Base-by-base conservation (phyloP, 495 filamentous ascomycete species). In the Penicillium desertorum region DNA sequence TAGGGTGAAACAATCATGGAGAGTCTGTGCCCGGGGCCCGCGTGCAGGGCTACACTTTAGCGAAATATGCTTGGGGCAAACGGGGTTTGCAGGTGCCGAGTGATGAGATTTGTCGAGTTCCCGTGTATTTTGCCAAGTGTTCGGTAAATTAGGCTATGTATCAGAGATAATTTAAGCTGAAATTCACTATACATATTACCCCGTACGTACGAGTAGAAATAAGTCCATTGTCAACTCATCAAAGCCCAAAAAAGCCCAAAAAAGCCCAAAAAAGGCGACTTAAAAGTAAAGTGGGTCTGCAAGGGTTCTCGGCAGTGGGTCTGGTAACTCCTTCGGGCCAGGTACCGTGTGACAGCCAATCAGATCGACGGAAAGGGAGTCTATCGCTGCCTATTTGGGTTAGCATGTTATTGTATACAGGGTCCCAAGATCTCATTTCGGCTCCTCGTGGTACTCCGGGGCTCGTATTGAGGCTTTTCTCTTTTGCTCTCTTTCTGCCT, bases 351-450 rank as follows among this genome's bases (percentile, higher is more conserved):
- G 1, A 8, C 4, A 16, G 6, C 53, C 44, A 47, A 55, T 55
- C 32, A 55, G 7, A 37, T 16, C 7, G 27, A 16, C 4, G 1
- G 6, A 8, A 11, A 8, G 9, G 0, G 0, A 9, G 16, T 3
- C 2, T 9, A 10, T 36, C 20, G 2, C 22, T 45, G 5, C 53
- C 43, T 46, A 14, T 27, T 55, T 5, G 4, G 32, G 44, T 9
- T 55, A 55, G 43, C 8, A 16, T 20, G 43, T 16, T 47, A 20
- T 37, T 32, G 30, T 27, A 25, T 45, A 23, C 32, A 55, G 50
- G 50, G 50, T 52, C 34, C 50, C 29, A 55, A 27, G 42, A 44
- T 52, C 54, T 56, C 54, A 56, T 50, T 45, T 57, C 16, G 36
- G 27, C 32, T 54, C 44, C 49, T 60, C 52, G 52, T 60, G 52